Base-by-base conservation (phyloP, 495 filamentous ascomycete species). In the Parathielavia hyrcaniae region DNA sequence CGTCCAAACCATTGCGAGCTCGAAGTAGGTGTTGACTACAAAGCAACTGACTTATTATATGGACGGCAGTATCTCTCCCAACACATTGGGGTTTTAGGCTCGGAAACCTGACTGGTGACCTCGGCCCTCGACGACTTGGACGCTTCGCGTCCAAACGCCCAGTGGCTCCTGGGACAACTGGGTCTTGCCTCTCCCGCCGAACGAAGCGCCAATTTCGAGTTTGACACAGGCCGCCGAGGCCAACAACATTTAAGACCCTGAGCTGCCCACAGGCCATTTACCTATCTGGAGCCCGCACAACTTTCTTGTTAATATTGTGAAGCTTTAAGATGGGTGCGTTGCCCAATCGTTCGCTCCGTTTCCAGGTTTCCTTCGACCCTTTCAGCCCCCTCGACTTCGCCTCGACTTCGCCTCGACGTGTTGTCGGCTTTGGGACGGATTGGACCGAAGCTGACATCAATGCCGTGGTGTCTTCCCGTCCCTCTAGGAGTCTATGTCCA, bases 271-370 rank as follows among this genome's bases (percentile, higher is more conserved):
- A 4, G 65, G 71, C 11, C 66, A 55, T 47, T 52, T 81, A 9
- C 79, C 79, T 0, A n/a, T n/a, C 48, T 82, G 1, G 57, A n/a
- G n/a, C n/a, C 58, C 5, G 79, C 81, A 52, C 83, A 83, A 60
- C 72, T 85, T n/a, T 85, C 83, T 65, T 78, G 82, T 26, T 83
- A 83, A 69, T 78, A 83, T 63, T 77, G 82, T 39, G 81, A 78
- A 43, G 80, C 73, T 0, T 85, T 83, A 70, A 80, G 81, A 76
- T 81, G 8, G 81, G 79, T 23, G 59, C 65, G 81, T 79, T 23
- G 59, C 65, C 36, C 75, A 75, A 10, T 79, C 78, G 8, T 84
- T 81, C 65, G 48, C 72, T 17, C 81, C 80, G 64, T 81, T 81
- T 69, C 30, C 57, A n/a, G n/a, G n/a, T n/a, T n/a, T n/a, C n/a